phyloP scores from a whole-genome alignment of 805 yeast genomes.

The Citeromyces nyonsensis region DNA sequence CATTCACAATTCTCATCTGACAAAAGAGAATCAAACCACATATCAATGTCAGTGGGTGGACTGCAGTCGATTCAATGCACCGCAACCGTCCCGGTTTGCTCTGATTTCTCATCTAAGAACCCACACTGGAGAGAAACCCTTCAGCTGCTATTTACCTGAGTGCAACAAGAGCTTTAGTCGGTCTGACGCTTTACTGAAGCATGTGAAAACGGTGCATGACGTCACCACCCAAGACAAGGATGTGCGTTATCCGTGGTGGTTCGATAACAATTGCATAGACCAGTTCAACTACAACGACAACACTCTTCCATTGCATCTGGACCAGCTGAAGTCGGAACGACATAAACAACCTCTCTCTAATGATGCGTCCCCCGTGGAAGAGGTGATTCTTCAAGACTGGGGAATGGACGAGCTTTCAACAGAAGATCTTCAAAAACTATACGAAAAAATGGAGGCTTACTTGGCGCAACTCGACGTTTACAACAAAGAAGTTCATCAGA shows the following conservation, averaged over 20 bases:
- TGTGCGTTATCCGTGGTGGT: slow-evolving; percentile 5
- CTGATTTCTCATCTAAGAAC: slow-evolving; percentile 46
- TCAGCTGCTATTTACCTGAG: slow-evolving; percentile 49
- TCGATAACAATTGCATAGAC: slow-evolving; percentile 7
- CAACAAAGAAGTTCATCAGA: too few species aligned
- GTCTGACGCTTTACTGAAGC: slow-evolving; percentile 49
- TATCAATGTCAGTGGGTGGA: slow-evolving; percentile 48
- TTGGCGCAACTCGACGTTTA: too few species aligned
- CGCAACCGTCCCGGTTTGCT: slow-evolving; percentile 39
- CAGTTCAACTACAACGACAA: slow-evolving; percentile 2
- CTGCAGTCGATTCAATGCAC: slow-evolving; percentile 34
- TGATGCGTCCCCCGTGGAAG: too few species aligned
- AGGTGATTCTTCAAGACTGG: too few species aligned
- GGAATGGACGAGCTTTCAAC: too few species aligned
- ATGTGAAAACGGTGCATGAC: slow-evolving; percentile 46
- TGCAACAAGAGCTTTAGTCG: slow-evolving; percentile 45
- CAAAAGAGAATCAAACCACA: slow-evolving; percentile 14
- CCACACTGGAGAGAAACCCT: slow-evolving; percentile 57
- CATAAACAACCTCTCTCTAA: too few species aligned
- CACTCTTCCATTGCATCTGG: too few species aligned
- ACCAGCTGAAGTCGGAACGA: too few species aligned
- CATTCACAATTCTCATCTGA: slow-evolving; percentile 20
- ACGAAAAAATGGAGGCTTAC: too few species aligned
- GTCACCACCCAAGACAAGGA: slow-evolving; percentile 14
- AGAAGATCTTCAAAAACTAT: too few species aligned